phyloP scores from a whole-genome alignment of 1,284 basidiomycete genomes.

The Xanthoconium separans region DNA sequence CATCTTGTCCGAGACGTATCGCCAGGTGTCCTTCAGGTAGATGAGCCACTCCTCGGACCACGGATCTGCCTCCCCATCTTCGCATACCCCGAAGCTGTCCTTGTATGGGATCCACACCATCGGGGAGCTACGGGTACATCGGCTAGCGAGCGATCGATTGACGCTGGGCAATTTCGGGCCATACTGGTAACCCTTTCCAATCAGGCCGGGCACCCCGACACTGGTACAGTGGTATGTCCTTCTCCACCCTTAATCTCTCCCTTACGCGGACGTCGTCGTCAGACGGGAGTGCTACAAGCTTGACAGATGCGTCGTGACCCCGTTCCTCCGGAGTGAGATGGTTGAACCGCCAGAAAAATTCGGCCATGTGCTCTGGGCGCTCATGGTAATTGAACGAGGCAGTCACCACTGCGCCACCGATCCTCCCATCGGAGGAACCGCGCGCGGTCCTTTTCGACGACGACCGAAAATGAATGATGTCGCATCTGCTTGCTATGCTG shows the following conservation, averaged over 20 bases:
- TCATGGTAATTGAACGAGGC: constrained; percentile 15
- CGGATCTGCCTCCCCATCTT: too few relatives aligned
- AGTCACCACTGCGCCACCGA: constrained; percentile 17
- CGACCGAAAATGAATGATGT: constrained; percentile 17
- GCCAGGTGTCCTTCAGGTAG: too few relatives aligned
- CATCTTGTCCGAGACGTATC: too few relatives aligned
- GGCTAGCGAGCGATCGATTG: neutral
- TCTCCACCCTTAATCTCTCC: too few relatives aligned
- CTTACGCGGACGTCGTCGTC: too few relatives aligned
- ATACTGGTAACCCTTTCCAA: neutral
- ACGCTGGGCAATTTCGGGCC: neutral
- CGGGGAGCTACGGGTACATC: constrained; percentile 14
- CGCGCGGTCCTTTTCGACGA: constrained; percentile 12
- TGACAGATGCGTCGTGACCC: constrained; percentile 6
- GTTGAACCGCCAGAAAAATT: too few relatives aligned
- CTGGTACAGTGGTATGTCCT: neutral
- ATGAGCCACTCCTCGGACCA: too few relatives aligned
- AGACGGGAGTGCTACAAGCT: neutral
- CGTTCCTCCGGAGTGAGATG: constrained; percentile 1
- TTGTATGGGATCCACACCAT: too few relatives aligned
- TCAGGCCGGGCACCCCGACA: constrained; percentile 1
- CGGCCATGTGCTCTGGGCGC: constrained; percentile 5
- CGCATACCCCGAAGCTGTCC: too few relatives aligned
- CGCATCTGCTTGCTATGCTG: constrained; percentile 12
- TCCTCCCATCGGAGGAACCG: constrained; percentile 23